phyloP scores from a whole-genome alignment of 2,329 filamentous ascomycete species.

The Bisporella sp. region DNA sequence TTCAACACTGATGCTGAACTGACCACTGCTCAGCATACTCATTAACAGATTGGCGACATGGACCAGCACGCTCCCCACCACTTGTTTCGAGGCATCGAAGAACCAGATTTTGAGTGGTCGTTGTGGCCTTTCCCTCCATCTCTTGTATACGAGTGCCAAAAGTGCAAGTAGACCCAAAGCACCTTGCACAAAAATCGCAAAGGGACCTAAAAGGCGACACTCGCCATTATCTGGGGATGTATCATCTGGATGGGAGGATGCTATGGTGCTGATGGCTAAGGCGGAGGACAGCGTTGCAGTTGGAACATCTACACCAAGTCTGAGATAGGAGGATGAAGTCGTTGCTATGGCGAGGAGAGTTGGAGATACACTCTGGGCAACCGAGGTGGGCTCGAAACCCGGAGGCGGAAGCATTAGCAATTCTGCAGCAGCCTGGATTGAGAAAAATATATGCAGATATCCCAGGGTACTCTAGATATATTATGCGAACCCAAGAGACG shows the following conservation, averaged over 20 bases:
- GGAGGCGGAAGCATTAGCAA: conserved; percentile 22
- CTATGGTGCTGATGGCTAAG: conserved; percentile 22
- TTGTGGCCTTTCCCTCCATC: conserved; percentile 86
- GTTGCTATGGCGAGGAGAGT: conserved; percentile 15
- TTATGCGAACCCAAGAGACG: too few species aligned
- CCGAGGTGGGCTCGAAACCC: conserved; percentile 21
- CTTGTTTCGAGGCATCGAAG: conserved; percentile 96
- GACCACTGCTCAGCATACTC: conserved; percentile 89
- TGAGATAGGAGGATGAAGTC: conserved; percentile 17
- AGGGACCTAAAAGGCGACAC: conserved; percentile 82
- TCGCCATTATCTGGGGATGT: conserved; percentile 50
- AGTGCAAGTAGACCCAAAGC: conserved; percentile 79
- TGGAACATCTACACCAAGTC: conserved; percentile 17
- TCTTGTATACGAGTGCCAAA: conserved; percentile 83
- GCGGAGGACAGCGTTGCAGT: conserved; percentile 26
- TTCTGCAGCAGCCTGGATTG: too few species aligned
- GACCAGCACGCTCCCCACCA: conserved; percentile 85
- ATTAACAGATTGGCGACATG: conserved; percentile 93
- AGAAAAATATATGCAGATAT: too few species aligned
- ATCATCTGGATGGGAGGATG: conserved; percentile 3
- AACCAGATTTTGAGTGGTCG: conserved; percentile 94
- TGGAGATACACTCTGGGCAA: conserved; percentile 15
- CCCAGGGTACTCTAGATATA: too few species aligned
- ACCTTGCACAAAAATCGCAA: conserved; percentile 84
- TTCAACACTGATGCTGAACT: conserved; percentile 61